Percentiles rank a stretch among this genome's conserved stretches.
phyloP scores from a whole-genome alignment of 2,329 filamentous ascomycete genomes.

The Colletotrichum magnum region DNA sequence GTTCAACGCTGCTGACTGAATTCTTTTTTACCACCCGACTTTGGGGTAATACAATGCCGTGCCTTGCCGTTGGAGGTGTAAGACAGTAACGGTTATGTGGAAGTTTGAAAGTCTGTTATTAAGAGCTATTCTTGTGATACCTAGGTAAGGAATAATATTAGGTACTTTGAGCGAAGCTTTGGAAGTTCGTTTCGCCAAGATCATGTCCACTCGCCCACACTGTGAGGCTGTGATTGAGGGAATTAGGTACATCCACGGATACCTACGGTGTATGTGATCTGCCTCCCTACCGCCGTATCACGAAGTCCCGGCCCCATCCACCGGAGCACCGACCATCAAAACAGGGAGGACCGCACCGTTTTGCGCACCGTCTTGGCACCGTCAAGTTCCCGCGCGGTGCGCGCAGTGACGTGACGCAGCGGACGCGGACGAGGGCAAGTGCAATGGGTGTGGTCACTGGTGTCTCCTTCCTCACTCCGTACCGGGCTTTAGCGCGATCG shows the following conservation, averaged over 20 bases:
- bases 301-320: background rate
- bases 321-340: slow-evolving; percentile 23
- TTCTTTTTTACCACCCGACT: background rate
- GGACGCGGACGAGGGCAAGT: too few relatives aligned
- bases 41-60: too few relatives aligned
- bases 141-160: background rate
- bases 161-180: slow-evolving; percentile 6
- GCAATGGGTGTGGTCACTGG: too few relatives aligned
- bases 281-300: background rate
- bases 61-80: too few relatives aligned
- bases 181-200: slow-evolving; percentile 23
- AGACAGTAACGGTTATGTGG: background rate
- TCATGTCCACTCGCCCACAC: slow-evolving; percentile 9
- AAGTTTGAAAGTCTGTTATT: background rate
- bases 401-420: slow-evolving; percentile 20
- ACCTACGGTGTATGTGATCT: too few relatives aligned
- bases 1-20: slow-evolving; percentile 1
- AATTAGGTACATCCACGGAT: background rate
- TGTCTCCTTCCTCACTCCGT: background rate
- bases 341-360: slow-evolving; percentile 17
- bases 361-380: slow-evolving; percentile 13
- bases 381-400: background rate
- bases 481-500: slow-evolving; percentile 27
- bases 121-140: background rate
- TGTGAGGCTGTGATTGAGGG: background rate